These are phyloP conservation scores for Centaurea solstitialis DNA, from an alignment of 129 eudicot species.

Conservation along the genomic window DNA sequence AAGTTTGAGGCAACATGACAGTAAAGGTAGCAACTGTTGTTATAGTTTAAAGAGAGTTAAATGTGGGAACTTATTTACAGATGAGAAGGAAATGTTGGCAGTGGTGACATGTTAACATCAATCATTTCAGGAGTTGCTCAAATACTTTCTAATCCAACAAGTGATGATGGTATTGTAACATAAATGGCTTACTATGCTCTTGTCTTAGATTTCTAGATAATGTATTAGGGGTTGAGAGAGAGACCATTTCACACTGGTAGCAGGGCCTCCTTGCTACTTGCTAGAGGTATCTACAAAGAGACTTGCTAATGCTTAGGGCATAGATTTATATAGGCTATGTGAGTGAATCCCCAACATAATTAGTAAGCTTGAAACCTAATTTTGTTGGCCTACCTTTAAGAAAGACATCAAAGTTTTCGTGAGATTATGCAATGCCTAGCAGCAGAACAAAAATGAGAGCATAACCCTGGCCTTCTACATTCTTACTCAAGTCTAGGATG, in stretches of 20 bases:
- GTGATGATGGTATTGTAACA: background rate
- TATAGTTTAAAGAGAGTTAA: background rate
- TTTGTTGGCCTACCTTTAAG: background rate
- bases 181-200: background rate
- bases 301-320: background rate
- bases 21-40: background rate
- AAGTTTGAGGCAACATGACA: background rate
- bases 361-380: background rate
- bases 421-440: background rate
- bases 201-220: background rate
- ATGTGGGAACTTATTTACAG: background rate
- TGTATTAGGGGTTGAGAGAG: background rate
- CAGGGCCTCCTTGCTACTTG: background rate
- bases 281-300: background rate
- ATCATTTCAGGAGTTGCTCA: background rate
- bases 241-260: background rate
- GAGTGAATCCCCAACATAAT: background rate
- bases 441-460: background rate
- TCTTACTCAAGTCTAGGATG: too few species aligned
- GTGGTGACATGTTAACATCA: background rate
- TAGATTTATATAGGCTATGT: background rate
- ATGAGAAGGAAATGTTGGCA: background rate
- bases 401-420: background rate
- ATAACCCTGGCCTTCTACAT: background rate
- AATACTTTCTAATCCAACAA: background rate